phyloP scores from a whole-genome alignment of 108 stramenopile genomes.

The Nitzschia palea region DNA sequence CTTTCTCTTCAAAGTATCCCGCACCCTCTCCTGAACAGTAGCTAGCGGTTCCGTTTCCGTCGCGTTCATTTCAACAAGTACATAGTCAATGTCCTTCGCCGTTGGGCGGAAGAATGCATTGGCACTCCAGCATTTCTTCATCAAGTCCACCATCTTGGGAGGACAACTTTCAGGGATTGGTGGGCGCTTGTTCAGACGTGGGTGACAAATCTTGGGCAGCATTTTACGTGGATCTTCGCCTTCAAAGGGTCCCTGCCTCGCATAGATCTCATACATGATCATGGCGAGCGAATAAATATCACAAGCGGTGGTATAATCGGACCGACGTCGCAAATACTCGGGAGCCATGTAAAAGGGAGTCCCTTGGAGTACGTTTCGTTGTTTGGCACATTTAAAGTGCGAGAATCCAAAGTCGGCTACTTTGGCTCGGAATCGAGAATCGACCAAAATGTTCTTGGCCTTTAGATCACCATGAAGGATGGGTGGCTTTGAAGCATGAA shows the following conservation, averaged over 20 bases:
- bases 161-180: conserved; percentile 15
- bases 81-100: conserved; percentile 24
- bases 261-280: conserved; percentile 55
- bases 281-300: conserved; percentile 67
- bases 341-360: conserved; percentile 97
- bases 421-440: conserved; percentile 45
- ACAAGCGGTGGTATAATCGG: conserved; percentile 34
- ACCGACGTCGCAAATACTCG: conserved; percentile 52
- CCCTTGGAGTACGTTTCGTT: conserved; percentile 31
- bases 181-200: conserved; percentile 32
- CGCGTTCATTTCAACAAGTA: background rate
- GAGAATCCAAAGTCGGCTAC: conserved; percentile 63
- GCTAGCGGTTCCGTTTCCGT: conserved; percentile 4
- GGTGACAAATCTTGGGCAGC: conserved; percentile 22
- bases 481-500: conserved; percentile 49
- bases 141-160: conserved; percentile 5
- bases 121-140: conserved; percentile 29
- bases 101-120: conserved; percentile 22
- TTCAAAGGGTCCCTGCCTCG: conserved; percentile 49
- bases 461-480: conserved; percentile 58
- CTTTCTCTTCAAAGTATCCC: background rate
- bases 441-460: conserved; percentile 50
- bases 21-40: background rate
- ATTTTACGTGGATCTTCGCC: conserved; percentile 41
- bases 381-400: conserved; percentile 84